Conservation (phyloP, 2,329 filamentous ascomycete species). For the Colletotrichum euphorbiae region DNA sequence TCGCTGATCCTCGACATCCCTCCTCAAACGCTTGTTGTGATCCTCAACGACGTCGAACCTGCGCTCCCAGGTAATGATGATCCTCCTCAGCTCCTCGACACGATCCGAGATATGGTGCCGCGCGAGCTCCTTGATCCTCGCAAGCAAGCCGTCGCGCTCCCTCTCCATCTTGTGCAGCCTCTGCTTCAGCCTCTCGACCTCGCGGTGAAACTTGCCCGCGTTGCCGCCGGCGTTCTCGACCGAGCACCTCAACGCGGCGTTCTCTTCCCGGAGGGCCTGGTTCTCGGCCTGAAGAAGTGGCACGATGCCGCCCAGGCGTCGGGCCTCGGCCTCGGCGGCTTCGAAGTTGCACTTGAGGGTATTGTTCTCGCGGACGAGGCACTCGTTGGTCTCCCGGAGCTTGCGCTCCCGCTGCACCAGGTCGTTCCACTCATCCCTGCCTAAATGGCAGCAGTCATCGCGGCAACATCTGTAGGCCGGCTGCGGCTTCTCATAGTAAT, state of each 20-base stretch:
- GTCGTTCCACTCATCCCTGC: conserved; percentile 51
- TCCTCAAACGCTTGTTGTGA: conserved; percentile 35
- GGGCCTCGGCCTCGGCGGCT: conserved; percentile 50
- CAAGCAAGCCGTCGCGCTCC: conserved; percentile 51
- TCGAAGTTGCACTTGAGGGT: conserved; percentile 52
- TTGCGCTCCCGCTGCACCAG: conserved; percentile 52
- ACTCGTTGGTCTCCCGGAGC: conserved; percentile 51
- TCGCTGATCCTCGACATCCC: conserved; percentile 36
- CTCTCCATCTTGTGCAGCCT: conserved; percentile 51
- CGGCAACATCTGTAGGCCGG: conserved; percentile 38
- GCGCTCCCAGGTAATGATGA: conserved; percentile 51
- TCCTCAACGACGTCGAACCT: conserved; percentile 41
- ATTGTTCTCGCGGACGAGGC: conserved; percentile 47
- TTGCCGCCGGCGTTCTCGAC: conserved; percentile 49
- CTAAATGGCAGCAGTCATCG: conserved; percentile 51
- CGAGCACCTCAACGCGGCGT: conserved; percentile 53
- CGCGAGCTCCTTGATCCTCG: conserved; percentile 50
- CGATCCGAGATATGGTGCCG: conserved; percentile 47
- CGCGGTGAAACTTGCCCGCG: conserved; percentile 47
- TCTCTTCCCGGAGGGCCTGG: conserved; percentile 52
- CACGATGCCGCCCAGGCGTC: conserved; percentile 49
- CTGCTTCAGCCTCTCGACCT: conserved; percentile 49
- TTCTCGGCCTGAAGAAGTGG: conserved; percentile 54
- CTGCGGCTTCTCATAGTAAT: conserved; percentile 41
- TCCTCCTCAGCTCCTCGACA: conserved; percentile 48